phyloP scores from a whole-genome alignment of 2,329 filamentous ascomycete genomes.

The Diaporthe citrichinensis region DNA sequence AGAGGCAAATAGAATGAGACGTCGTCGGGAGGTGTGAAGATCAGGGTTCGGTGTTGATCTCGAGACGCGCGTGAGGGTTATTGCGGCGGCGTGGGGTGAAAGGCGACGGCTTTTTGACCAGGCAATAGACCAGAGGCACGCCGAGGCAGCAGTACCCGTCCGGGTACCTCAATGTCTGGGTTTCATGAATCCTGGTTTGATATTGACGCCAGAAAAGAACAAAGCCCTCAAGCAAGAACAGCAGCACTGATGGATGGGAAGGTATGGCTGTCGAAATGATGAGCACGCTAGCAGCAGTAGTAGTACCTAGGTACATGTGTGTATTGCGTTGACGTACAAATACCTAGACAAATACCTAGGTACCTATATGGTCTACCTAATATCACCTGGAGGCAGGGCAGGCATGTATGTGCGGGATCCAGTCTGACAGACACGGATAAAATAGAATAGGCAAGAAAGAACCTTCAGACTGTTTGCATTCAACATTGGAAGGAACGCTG shows the following conservation, averaged over 20 bases:
- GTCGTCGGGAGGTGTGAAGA: neutral
- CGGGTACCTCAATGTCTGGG: neutral
- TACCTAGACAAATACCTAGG: neutral
- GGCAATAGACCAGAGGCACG: neutral
- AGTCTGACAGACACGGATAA: neutral
- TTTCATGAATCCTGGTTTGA: neutral
- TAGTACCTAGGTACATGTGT: conserved; percentile 1
- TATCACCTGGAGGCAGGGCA: neutral
- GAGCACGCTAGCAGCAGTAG: neutral
- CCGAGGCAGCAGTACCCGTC: neutral
- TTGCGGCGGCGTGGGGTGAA: neutral
- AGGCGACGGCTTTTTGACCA: conserved; percentile 8
- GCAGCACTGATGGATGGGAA: neutral
- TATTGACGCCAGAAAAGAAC: neutral
- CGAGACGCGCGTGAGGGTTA: neutral
- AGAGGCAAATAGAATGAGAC: neutral
- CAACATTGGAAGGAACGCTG: neutral
- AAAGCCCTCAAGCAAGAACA: neutral
- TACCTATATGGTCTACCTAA: neutral
- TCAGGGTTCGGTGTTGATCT: conserved; percentile 3
- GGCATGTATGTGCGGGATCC: neutral
- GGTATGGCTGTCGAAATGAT: neutral
- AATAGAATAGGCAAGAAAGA: neutral
- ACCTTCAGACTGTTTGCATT: neutral
- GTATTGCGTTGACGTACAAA: neutral